Percentiles rank a stretch among this genome's conserved stretches.
Conservation (phyloP, 805 yeast genomes). For the Pachysolen tannophilus region DNA sequence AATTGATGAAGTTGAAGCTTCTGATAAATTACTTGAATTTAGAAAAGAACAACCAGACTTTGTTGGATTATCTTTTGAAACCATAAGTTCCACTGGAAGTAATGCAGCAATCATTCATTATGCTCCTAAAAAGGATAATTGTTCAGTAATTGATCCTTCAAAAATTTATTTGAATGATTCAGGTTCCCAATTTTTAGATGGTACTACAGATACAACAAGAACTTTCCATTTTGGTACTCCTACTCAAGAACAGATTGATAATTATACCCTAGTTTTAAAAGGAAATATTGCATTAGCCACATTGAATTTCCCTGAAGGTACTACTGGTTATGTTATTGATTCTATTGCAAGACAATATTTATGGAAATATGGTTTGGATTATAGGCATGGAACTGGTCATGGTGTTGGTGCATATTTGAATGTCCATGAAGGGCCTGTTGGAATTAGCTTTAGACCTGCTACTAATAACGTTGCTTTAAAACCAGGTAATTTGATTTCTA, state of each 20-base stretch:
- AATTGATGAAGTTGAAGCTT: slow-evolving; percentile 61
- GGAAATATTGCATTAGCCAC: slow-evolving; percentile 45
- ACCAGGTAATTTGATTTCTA: slow-evolving; percentile 48
- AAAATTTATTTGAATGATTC: slow-evolving; percentile 49
- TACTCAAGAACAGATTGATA: slow-evolving; percentile 32
- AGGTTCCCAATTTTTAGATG: slow-evolving; percentile 51
- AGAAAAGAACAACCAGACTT: slow-evolving; percentile 44
- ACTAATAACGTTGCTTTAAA: slow-evolving; percentile 35
- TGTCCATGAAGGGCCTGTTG: slow-evolving; percentile 59
- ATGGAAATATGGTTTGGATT: slow-evolving; percentile 51
- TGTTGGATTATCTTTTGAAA: slow-evolving; percentile 62
- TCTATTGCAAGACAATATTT: slow-evolving; percentile 49
- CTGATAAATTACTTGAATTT: slow-evolving; percentile 46
- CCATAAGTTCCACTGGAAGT: slow-evolving; percentile 69
- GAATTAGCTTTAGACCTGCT: slow-evolving; percentile 47
- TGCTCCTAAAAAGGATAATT: slow-evolving; percentile 39
- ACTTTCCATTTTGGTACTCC: slow-evolving; percentile 49
- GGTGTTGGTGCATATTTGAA: slow-evolving; percentile 55
- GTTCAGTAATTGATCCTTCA: slow-evolving; percentile 42
- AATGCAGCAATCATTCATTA: slow-evolving; percentile 77
- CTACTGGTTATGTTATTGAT: slow-evolving; percentile 48
- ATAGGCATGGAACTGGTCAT: slow-evolving; percentile 59
- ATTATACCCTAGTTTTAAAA: slow-evolving; percentile 51
- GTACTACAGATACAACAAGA: slow-evolving; percentile 70
- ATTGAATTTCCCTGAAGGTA: slow-evolving; percentile 45